These are phyloP conservation scores for Blakeslea trispora DNA, from an alignment of 371 early-diverging fungal genomes.

Conservation along the genomic window DNA sequence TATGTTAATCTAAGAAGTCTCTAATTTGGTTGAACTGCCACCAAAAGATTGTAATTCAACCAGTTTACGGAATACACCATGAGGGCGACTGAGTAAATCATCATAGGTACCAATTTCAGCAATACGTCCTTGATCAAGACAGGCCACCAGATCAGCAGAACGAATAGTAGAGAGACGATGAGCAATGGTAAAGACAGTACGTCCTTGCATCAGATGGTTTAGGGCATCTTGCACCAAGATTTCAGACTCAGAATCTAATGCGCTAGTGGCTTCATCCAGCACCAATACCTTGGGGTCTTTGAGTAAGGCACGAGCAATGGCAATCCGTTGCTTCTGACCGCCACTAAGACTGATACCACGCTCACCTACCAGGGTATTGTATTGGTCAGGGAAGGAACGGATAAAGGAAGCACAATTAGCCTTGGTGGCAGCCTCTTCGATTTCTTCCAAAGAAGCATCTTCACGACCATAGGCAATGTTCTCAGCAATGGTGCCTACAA, in stretches of 20 bases:
- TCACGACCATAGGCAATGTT: slow-evolving; percentile 75
- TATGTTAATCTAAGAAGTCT: no score
- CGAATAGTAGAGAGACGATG: slow-evolving; percentile 74
- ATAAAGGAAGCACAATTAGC: slow-evolving; percentile 74
- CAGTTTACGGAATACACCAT: slow-evolving; percentile 55
- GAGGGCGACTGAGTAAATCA: slow-evolving; percentile 51
- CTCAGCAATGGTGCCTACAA: slow-evolving; percentile 78
- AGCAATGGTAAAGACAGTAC: slow-evolving; percentile 71
- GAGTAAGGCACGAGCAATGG: slow-evolving; percentile 77
- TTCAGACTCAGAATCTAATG: slow-evolving; percentile 72
- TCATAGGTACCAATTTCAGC: slow-evolving; percentile 63
- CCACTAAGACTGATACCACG: slow-evolving; percentile 75
- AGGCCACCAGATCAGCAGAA: slow-evolving; percentile 65
- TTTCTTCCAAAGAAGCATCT: slow-evolving; percentile 58
- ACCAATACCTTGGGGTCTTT: slow-evolving; percentile 74
- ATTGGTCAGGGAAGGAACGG: slow-evolving; percentile 59
- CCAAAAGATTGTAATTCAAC: slow-evolving; percentile 49
- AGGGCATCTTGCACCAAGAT: slow-evolving; percentile 65
- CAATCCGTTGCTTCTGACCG: slow-evolving; percentile 82
- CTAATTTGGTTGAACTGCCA: slow-evolving; percentile 1
- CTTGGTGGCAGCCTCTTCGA: slow-evolving; percentile 57
- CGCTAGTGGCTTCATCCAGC: slow-evolving; percentile 90
- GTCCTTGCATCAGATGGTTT: slow-evolving; percentile 55
- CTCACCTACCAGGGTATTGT: slow-evolving; percentile 73
- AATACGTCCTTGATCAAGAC: slow-evolving; percentile 60